phyloP scores from a whole-genome alignment of 805 yeast species.

The Nakazawaea ernobii region DNA sequence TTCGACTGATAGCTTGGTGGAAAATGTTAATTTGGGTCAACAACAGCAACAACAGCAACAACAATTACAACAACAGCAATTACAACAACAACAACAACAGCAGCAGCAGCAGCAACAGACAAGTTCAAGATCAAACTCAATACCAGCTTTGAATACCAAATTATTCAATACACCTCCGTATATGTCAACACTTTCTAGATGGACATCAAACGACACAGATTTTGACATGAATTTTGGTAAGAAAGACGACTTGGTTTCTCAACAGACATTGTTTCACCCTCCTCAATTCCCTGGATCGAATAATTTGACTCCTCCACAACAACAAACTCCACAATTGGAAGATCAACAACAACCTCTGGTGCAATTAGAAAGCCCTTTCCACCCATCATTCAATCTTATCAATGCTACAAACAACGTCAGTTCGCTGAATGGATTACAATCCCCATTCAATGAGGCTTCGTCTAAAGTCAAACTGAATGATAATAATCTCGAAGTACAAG shows the following conservation, averaged over 20 bases:
- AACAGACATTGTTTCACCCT: conserved; percentile 5
- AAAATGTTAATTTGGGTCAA: conserved; percentile 13
- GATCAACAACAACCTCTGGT: not conserved
- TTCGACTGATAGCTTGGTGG: conserved; percentile 29
- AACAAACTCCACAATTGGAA: conserved; percentile 6
- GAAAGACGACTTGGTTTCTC: conserved; percentile 1
- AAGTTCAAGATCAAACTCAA: not conserved
- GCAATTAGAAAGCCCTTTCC: conserved; percentile 10
- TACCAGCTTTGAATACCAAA: not conserved
- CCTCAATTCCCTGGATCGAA: conserved; percentile 6
- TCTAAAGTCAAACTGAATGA: not conserved
- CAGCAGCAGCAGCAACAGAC: no score
- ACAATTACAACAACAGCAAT: not conserved
- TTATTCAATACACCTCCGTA: conserved; percentile 6
- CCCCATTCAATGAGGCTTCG: conserved; percentile 7
- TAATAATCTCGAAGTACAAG: conserved; percentile 8
- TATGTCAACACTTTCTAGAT: conserved; percentile 3
- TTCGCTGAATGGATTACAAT: conserved; percentile 2
- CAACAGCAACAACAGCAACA: conserved; percentile 2
- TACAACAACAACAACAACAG: not conserved
- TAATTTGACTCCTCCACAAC: conserved; percentile 11
- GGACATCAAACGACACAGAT: conserved; percentile 11
- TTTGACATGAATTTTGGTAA: conserved; percentile 2
- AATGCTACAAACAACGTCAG: not conserved
- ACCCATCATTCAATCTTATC: conserved; percentile 5